Evolutionary conservation across 169 alveolate genomes (phyloP).

Genomic region (Plasmodium gaboni): DNA sequence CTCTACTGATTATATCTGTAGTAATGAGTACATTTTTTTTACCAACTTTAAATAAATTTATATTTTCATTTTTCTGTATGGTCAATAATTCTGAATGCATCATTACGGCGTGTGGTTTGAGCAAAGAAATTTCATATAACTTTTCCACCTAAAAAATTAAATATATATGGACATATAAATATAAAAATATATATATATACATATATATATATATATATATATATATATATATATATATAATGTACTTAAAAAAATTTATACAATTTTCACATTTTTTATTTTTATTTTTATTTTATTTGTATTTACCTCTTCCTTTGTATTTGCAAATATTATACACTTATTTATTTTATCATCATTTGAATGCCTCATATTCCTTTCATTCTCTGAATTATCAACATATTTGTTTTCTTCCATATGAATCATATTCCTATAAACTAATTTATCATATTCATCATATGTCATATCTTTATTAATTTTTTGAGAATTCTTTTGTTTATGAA

Average conservation of each 20-base stretch:
- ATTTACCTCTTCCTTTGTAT: slow-evolving; percentile 60
- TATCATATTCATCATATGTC: background rate
- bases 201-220: background rate
- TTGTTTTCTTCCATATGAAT: slow-evolving; percentile 7
- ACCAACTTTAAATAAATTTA: slow-evolving; percentile 59
- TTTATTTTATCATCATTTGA: slow-evolving; percentile 41
- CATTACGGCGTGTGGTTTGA: slow-evolving; percentile 64
- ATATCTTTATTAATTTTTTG: background rate
- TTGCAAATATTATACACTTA: slow-evolving; percentile 67
- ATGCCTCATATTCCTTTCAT: background rate
- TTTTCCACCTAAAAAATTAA: slow-evolving; percentile 45
- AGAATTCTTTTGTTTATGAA: slow-evolving; percentile 13
- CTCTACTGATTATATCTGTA: slow-evolving; percentile 73
- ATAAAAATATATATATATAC: background rate
- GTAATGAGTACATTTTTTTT: slow-evolving; percentile 54
- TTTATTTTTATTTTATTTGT: background rate
- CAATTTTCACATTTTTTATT: background rate
- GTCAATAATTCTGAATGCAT: slow-evolving; percentile 66
- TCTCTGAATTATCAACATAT: background rate
- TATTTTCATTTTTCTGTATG: slow-evolving; percentile 61
- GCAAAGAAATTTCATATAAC: slow-evolving; percentile 42
- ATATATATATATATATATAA: background rate
- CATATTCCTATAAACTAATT: background rate
- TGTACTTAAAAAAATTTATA: background rate
- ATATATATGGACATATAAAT: background rate